phyloP scores from a whole-genome alignment of 2,329 filamentous ascomycete species.

The Diaporthe sp. region DNA sequence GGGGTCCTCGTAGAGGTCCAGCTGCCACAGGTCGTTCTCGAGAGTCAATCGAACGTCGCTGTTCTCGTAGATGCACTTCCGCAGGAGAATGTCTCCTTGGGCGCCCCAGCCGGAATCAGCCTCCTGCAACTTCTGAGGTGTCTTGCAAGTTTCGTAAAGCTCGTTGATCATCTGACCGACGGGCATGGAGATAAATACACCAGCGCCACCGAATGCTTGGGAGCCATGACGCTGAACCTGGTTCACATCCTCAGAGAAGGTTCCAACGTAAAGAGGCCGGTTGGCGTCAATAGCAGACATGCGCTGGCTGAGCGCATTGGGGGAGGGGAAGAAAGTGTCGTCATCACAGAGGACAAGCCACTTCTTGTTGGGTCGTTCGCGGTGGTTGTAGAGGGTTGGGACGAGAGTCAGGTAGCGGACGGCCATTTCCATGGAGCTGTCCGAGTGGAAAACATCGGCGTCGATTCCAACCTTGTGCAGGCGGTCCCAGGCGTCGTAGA shows the following conservation, averaged over 20 bases:
- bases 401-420: slow-evolving; percentile 67
- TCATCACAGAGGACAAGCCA: slow-evolving; percentile 74
- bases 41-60: slow-evolving; percentile 67
- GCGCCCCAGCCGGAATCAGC: slow-evolving; percentile 69
- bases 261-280: slow-evolving; percentile 68
- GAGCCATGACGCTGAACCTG: slow-evolving; percentile 70
- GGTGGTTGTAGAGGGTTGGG: slow-evolving; percentile 64
- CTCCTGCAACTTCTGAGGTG: slow-evolving; percentile 62
- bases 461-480: slow-evolving; percentile 63
- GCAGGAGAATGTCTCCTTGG: slow-evolving; percentile 70
- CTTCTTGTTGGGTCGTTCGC: slow-evolving; percentile 58
- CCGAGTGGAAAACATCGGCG: slow-evolving; percentile 66
- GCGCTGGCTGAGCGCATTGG: slow-evolving; percentile 62
- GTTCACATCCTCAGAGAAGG: slow-evolving; percentile 69
- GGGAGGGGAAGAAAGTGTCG: slow-evolving; percentile 73
- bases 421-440: slow-evolving; percentile 65
- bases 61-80: slow-evolving; percentile 73
- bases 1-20: slow-evolving; percentile 69
- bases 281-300: slow-evolving; percentile 63
- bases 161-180: slow-evolving; percentile 46
- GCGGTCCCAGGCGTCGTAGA: slow-evolving; percentile 58
- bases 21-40: slow-evolving; percentile 68
- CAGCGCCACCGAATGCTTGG: slow-evolving; percentile 72
- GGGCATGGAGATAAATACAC: slow-evolving; percentile 68
- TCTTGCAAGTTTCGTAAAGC: slow-evolving; percentile 49